Percentiles rank a stretch among this genome's conserved stretches.
These are phyloP conservation scores for Solanum verrucosum DNA, from an alignment of 257 asterid genomes.

Conservation along the genomic window DNA sequence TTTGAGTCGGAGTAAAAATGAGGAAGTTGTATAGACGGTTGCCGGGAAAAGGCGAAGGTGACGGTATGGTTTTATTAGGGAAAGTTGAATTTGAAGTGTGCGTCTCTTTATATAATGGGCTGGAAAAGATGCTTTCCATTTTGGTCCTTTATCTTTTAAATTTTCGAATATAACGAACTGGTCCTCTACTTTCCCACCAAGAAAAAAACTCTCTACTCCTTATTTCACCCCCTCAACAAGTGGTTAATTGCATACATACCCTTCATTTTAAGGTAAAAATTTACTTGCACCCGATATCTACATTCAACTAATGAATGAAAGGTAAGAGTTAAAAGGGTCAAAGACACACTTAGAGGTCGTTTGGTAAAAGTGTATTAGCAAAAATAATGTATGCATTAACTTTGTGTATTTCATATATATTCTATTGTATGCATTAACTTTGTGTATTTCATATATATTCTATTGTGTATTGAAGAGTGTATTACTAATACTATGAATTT, in stretches of 20 bases:
- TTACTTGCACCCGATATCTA: too few species aligned
- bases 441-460: too few species aligned
- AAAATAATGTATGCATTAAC: too few species aligned
- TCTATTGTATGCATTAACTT: too few species aligned
- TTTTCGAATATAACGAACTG: slow-evolving; percentile 1
- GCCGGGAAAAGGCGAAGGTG: not conserved
- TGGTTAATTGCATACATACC: not conserved
- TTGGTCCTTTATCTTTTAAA: not conserved
- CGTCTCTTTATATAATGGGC: not conserved
- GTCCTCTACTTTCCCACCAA: slow-evolving; percentile 2
- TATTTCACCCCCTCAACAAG: not conserved
- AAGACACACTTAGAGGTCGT: too few species aligned
- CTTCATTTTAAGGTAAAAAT: not conserved
- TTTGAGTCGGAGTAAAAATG: not conserved
- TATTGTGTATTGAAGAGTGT: too few species aligned
- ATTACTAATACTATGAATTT: too few species aligned
- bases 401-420: too few species aligned
- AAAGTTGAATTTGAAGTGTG: slow-evolving; percentile 1
- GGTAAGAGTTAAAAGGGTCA: not conserved
- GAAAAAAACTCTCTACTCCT: not conserved
- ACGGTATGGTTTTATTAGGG: not conserved
- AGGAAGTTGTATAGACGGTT: not conserved
- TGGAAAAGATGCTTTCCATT: not conserved
- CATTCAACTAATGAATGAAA: too few species aligned
- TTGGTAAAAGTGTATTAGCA: too few species aligned